Percentiles rank a stretch among this genome's conserved stretches.
Conservation (phyloP, 2,329 filamentous ascomycete species). For the Bisporella sp. region DNA sequence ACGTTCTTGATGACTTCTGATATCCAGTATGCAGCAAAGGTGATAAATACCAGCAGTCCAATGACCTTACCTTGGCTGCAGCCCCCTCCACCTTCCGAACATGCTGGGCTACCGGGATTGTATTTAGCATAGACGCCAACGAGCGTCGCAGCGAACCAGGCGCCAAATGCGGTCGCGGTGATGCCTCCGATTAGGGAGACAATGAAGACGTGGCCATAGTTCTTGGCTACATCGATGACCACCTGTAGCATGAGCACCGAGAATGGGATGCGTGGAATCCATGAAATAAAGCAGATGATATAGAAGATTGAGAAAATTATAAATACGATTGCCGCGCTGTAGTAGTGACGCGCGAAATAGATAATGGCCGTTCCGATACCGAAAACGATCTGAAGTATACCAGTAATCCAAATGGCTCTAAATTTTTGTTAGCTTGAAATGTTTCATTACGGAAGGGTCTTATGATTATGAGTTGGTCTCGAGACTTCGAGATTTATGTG, state of each 20-base stretch:
- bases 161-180: conserved; percentile 66
- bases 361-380: conserved; percentile 82
- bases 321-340: conserved; percentile 80
- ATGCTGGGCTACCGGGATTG: conserved; percentile 50
- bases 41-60: conserved; percentile 77
- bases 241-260: conserved; percentile 85
- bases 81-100: conserved; percentile 35
- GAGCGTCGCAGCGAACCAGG: conserved; percentile 81
- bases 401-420: conserved; percentile 81
- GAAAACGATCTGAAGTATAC: conserved; percentile 78
- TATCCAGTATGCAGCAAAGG: conserved; percentile 91
- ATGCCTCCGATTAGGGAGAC: conserved; percentile 81
- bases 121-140: conserved; percentile 83
- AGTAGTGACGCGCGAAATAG: conserved; percentile 72
- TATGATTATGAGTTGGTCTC: no score
- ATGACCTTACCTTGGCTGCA: conserved; percentile 76
- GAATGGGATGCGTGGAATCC: conserved; percentile 88
- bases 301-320: conserved; percentile 75
- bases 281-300: conserved; percentile 76
- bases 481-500: no score
- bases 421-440: no score
- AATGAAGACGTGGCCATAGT: conserved; percentile 77
- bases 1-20: conserved; percentile 92
- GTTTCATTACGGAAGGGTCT: no score
- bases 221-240: conserved; percentile 76